phyloP scores from a whole-genome alignment of 164 flowering plant genomes.

The Sedum album region DNA sequence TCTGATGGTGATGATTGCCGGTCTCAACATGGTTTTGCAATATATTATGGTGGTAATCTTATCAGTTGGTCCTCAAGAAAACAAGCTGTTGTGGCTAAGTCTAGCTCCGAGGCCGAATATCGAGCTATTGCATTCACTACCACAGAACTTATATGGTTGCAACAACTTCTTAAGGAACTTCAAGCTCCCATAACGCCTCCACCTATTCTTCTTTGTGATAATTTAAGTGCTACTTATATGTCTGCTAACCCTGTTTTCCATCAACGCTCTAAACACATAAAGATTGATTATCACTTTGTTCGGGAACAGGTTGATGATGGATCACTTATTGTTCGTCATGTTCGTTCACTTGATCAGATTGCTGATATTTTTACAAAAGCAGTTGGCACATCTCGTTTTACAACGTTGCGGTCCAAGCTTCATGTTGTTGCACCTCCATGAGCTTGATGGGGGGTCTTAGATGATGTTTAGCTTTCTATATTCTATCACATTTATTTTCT shows the following conservation, averaged over 20 bases:
- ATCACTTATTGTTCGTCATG: not conserved
- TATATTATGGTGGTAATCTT: not conserved
- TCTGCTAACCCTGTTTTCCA: not conserved
- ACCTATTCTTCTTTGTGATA: not conserved
- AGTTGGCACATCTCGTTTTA: not conserved
- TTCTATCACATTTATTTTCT: too few relatives aligned
- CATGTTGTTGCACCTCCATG: too few relatives aligned
- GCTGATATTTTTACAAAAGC: not conserved
- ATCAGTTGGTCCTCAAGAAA: not conserved
- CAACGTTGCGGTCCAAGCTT: too few relatives aligned
- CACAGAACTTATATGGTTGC: not conserved
- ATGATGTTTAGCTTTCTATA: too few relatives aligned
- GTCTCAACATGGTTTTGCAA: not conserved
- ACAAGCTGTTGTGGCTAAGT: not conserved
- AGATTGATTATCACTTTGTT: not conserved
- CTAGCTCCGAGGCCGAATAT: slow-evolving; percentile 5
- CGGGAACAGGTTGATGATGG: too few relatives aligned
- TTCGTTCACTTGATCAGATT: not conserved
- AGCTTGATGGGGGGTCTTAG: too few relatives aligned
- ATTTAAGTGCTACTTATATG: not conserved
- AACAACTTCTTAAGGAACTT: not conserved
- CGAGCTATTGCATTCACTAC: not conserved
- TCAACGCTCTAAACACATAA: not conserved
- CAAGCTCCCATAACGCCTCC: not conserved
- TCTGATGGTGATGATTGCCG: slow-evolving; percentile 8